Evolutionary conservation across 352 stramenopile genomes (phyloP).

Genomic region (Globisporangium solare): DNA sequence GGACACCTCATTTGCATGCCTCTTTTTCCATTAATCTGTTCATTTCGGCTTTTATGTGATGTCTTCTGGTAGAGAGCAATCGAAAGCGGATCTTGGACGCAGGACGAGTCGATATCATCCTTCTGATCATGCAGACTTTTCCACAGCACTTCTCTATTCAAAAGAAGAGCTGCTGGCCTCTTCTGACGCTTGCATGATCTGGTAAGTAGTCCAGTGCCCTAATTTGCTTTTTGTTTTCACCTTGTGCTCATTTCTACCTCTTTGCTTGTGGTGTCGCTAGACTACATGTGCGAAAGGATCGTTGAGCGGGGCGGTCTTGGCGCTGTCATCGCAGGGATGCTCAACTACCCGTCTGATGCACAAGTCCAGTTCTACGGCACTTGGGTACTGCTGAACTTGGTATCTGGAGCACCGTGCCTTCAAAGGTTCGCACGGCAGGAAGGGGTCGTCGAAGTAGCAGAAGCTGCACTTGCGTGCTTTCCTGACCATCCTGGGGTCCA

Average conservation of each 20-base stretch:
- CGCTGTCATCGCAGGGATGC: constrained; percentile 67
- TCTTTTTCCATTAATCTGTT: too few relatives aligned
- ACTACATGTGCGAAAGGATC: constrained; percentile 65
- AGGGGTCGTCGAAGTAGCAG: too few relatives aligned
- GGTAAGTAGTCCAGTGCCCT: constrained; percentile 22
- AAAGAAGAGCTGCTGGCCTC: constrained; percentile 76
- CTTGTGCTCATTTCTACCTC: background rate
- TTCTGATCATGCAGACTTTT: constrained; percentile 84
- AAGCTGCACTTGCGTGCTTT: constrained; percentile 63
- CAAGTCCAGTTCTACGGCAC: too few relatives aligned
- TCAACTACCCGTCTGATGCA: constrained; percentile 44
- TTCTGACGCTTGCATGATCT: constrained; percentile 78
- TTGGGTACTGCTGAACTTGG: too few relatives aligned
- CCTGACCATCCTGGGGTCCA: constrained; percentile 70
- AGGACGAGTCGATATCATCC: constrained; percentile 72
- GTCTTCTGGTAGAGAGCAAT: constrained; percentile 60
- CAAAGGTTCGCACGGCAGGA: too few relatives aligned
- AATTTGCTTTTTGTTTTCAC: background rate
- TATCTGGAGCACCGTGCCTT: too few relatives aligned
- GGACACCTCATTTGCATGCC: background rate
- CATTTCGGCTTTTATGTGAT: too few relatives aligned
- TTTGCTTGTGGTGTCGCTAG: constrained; percentile 11
- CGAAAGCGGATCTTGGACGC: constrained; percentile 63
- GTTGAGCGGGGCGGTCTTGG: constrained; percentile 53
- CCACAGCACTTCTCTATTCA: constrained; percentile 64